Percentiles rank a stretch among this genome's conserved stretches.
Conservation (phyloP, 225 moss, liverwort and hornwort genomes). For the Physcomitrellopsis africana region DNA sequence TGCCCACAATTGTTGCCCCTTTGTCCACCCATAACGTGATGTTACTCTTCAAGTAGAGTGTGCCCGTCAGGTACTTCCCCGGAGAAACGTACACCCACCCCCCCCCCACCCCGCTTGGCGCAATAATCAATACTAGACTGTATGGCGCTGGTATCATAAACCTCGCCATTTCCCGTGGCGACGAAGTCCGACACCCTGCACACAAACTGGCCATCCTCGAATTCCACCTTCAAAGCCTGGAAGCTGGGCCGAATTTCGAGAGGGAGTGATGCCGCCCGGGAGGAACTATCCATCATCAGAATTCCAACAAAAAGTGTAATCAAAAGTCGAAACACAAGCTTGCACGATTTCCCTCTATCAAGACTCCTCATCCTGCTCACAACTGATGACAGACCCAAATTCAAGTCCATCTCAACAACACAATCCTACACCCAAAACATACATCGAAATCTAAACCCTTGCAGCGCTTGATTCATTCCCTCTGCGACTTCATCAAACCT, state of each 20-base stretch:
- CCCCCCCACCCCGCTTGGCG: slow-evolving; percentile 46
- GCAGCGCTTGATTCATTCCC: too few relatives aligned
- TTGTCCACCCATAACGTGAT: slow-evolving; percentile 61
- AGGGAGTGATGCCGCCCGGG: too few relatives aligned
- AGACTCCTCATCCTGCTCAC: too few relatives aligned
- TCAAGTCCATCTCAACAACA: too few relatives aligned
- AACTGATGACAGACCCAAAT: too few relatives aligned
- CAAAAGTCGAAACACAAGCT: too few relatives aligned
- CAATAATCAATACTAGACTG: slow-evolving; percentile 71
- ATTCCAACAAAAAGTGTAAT: too few relatives aligned
- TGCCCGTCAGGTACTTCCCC: slow-evolving; percentile 73
- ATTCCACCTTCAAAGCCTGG: neutral
- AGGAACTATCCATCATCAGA: too few relatives aligned
- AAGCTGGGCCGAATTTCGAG: slow-evolving; percentile 12
- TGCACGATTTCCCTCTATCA: too few relatives aligned
- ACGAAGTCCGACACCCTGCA: slow-evolving; percentile 62
- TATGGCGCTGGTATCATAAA: slow-evolving; percentile 64
- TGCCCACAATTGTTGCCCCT: slow-evolving; percentile 66
- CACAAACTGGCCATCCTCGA: slow-evolving; percentile 17
- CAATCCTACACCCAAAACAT: too few relatives aligned
- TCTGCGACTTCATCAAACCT: too few relatives aligned
- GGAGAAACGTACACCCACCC: slow-evolving; percentile 70
- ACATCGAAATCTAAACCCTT: too few relatives aligned
- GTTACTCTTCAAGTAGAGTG: slow-evolving; percentile 65
- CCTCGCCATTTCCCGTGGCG: slow-evolving; percentile 53